Conservation (phyloP, 768 basidiomycete genomes). For the Bullera alba region DNA sequence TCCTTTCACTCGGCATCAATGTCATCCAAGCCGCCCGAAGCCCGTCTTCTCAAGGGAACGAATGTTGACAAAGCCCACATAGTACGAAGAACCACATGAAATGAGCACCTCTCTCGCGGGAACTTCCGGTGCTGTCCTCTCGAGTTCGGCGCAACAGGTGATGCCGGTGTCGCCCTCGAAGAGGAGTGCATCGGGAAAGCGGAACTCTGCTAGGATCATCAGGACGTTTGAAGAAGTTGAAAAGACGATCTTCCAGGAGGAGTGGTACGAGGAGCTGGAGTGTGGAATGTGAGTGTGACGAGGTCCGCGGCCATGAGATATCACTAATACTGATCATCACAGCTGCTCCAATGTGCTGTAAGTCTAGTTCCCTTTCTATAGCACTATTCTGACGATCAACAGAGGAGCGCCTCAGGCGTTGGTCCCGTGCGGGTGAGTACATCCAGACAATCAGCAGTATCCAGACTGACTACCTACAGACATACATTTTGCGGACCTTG, state of each 20-base stretch:
- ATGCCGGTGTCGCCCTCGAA: too few species aligned
- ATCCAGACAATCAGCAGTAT: not conserved
- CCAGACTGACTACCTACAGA: constrained; percentile 3
- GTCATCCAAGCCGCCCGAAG: too few species aligned
- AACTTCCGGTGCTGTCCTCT: too few species aligned
- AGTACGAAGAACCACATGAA: too few species aligned
- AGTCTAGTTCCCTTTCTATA: not conserved
- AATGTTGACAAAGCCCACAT: too few species aligned
- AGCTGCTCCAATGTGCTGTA: constrained; percentile 37
- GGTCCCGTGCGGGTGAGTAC: constrained; percentile 39
- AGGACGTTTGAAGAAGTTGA: constrained; percentile 35
- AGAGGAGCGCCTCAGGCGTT: constrained; percentile 31
- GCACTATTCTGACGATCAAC: not conserved
- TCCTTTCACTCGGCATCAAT: too few species aligned
- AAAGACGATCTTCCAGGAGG: constrained; percentile 21
- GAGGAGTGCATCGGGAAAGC: not conserved
- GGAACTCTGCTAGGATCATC: constrained; percentile 14
- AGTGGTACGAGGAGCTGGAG: constrained; percentile 40
- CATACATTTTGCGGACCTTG: constrained; percentile 40
- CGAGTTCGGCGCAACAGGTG: too few species aligned
- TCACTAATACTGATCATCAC: not conserved
- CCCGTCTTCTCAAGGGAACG: too few species aligned
- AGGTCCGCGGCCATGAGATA: too few species aligned
- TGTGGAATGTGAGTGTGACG: constrained; percentile 33
- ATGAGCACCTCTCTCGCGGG: too few species aligned